phyloP scores from a whole-genome alignment of 2,329 filamentous ascomycete genomes.

The Fusarium sp. region DNA sequence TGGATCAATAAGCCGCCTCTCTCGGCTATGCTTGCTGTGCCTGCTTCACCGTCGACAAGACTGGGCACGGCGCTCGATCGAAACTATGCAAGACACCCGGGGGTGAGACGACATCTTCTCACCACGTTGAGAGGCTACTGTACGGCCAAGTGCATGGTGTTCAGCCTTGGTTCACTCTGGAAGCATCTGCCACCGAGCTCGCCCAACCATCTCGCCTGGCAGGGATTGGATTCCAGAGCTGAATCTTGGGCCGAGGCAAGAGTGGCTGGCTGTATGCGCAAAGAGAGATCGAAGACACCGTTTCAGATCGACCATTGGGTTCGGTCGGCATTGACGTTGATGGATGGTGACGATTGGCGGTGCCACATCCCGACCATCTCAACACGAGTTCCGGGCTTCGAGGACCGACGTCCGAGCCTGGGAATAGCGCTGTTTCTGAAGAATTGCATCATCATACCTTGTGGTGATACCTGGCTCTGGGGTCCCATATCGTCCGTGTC shows the following conservation, averaged over 20 bases:
- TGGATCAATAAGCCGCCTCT: conserved; percentile 27
- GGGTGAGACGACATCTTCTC: conserved; percentile 38
- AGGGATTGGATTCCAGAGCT: conserved; percentile 12
- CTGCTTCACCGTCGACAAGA: conserved; percentile 28
- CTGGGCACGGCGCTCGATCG: conserved; percentile 20
- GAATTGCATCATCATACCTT: conserved; percentile 35
- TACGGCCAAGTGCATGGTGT: conserved; percentile 20
- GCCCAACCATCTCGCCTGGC: conserved; percentile 17
- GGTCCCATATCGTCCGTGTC: conserved; percentile 18
- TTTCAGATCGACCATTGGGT: conserved; percentile 35
- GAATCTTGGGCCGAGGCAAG: conserved; percentile 20
- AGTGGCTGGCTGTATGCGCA: conserved; percentile 17
- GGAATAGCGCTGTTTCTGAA: conserved; percentile 16
- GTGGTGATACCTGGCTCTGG: conserved; percentile 35
- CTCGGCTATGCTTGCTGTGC: conserved; percentile 44
- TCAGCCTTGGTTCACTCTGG: conserved; percentile 9
- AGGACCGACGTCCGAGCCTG: conserved; percentile 23
- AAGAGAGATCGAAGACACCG: conserved; percentile 24
- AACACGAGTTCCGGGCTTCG: conserved; percentile 35
- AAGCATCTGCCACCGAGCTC: conserved; percentile 12
- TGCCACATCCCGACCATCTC: conserved; percentile 25
- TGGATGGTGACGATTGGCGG: conserved; percentile 25
- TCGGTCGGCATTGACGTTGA: conserved; percentile 33
- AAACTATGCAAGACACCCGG: conserved; percentile 36
- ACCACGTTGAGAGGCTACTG: conserved; percentile 32